Conservation (phyloP, 192 early-diverging fungal genomes). For the Linnemannia exigua region DNA sequence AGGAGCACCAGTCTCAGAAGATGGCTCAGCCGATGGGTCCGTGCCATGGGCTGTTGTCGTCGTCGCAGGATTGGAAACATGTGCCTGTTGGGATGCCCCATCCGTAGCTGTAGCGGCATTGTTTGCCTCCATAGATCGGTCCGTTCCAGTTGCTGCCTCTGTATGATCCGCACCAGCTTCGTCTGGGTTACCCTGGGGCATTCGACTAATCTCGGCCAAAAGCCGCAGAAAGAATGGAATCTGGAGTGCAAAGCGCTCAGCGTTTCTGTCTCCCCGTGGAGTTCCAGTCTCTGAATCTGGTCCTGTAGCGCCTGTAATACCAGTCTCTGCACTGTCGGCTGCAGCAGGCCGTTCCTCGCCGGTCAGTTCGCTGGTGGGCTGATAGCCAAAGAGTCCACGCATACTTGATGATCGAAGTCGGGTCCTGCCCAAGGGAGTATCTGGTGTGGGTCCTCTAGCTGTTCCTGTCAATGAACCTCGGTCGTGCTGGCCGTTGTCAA, state of each 20-base stretch:
- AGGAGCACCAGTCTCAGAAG: neutral
- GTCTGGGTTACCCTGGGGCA: neutral
- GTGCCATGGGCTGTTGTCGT: neutral
- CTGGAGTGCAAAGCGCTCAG: slow-evolving; percentile 12
- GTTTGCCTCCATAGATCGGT: neutral
- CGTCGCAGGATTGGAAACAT: neutral
- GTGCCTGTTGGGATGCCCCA: neutral
- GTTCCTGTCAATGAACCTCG: neutral
- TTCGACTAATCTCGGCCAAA: slow-evolving; percentile 29
- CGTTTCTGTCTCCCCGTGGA: neutral
- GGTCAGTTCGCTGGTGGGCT: slow-evolving; percentile 14
- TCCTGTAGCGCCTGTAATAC: neutral
- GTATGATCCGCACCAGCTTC: neutral
- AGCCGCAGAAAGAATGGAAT: slow-evolving; percentile 40
- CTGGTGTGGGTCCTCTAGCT: neutral
- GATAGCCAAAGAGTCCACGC: slow-evolving; percentile 31
- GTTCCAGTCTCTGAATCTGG: neutral
- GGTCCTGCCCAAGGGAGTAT: neutral
- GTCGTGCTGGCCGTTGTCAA: neutral
- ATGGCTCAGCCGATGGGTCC: neutral
- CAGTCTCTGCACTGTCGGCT: neutral
- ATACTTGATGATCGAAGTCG: slow-evolving; percentile 30
- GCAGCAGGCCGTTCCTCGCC: slow-evolving; percentile 1
- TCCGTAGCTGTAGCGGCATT: neutral
- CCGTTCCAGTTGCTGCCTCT: neutral